Base-by-base conservation (phyloP, 2,329 filamentous ascomycete genomes). In the Aspergillus transmontanensis region DNA sequence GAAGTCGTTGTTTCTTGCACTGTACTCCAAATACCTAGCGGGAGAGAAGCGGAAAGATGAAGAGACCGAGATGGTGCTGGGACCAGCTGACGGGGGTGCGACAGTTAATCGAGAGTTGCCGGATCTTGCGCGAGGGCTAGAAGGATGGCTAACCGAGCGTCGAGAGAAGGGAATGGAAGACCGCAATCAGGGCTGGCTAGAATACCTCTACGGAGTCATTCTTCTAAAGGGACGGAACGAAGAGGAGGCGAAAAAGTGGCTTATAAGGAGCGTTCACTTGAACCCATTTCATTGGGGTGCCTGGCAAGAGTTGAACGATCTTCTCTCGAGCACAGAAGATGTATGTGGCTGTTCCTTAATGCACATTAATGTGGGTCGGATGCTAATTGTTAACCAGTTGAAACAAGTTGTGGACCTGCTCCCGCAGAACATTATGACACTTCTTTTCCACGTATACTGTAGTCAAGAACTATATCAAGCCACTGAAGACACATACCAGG, bases 211-310 rank as follows among this genome's bases (percentile, higher is more conserved):
- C 73, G 95, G 94, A 11, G 90, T 98, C 79, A 89, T 97, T 16
- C 83, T 98, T 21, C 87, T 92, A 41, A 97, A 94, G 77, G 90
- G 94, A 65, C 96, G 96, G 78, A 97, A 95, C 71, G 93, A 96
- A 69, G 85, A 89, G 51, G 85, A 91, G 64, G 95, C 95, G 1
- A 89, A 94, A 77, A 87, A 91, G 66, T 97, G 91, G 85, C 84
- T 99, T n/a, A 83, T 97, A 58, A 86, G 88, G 66, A 97, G 94
- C 73, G 92, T 97, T 11, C 91, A 96, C 75, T 82, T 93, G 46
- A 96, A 93, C 72, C 92, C 93, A 1, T 97, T 94, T 86, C 97
- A 98, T 74, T 99, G 95, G 95, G 93, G 93, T 9, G 94, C 93
- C 65, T 99, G 95, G 95, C 86, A 95, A 63, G 95, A 99, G 79